Conservation (phyloP, 768 basidiomycete species). For the Rhodocollybia butyracea region DNA sequence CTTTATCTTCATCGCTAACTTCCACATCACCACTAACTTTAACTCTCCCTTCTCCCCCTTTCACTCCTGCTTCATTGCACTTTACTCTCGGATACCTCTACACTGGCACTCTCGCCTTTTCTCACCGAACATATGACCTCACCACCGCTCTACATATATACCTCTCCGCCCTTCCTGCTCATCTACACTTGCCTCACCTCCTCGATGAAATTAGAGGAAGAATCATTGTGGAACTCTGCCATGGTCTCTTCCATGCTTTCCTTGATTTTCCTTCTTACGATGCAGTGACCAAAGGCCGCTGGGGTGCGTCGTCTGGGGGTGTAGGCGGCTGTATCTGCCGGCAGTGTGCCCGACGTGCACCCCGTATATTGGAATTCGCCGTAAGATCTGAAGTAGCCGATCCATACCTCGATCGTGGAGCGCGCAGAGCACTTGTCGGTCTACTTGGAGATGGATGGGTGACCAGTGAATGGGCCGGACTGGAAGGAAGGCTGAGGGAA, state of each 20-base stretch:
- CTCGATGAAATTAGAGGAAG: conserved; percentile 79
- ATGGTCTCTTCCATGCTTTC: conserved; percentile 85
- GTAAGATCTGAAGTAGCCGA: conserved; percentile 75
- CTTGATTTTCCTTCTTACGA: conserved; percentile 81
- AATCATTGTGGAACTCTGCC: conserved; percentile 84
- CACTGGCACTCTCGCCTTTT: conserved; percentile 91
- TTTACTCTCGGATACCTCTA: conserved; percentile 95
- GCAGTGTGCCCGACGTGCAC: conserved; percentile 77
- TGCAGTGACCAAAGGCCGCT: conserved; percentile 64
- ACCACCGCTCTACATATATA: conserved; percentile 89
- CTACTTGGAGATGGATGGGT: conserved; percentile 91
- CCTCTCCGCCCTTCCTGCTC: conserved; percentile 59
- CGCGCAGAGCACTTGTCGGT: conserved; percentile 72
- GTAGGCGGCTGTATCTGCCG: conserved; percentile 81
- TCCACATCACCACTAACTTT: conserved; percentile 41
- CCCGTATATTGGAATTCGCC: conserved; percentile 82
- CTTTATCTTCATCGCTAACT: conserved; percentile 48
- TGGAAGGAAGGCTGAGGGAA: conserved; percentile 65
- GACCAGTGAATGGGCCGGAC: conserved; percentile 70
- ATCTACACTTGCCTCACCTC: conserved; percentile 72
- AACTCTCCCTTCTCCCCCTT: conserved; percentile 74
- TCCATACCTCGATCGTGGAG: conserved; percentile 62
- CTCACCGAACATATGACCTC: conserved; percentile 90
- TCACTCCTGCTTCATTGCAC: conserved; percentile 91
- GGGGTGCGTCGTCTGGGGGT: conserved; percentile 67